Evolutionary conservation across 495 filamentous ascomycete species (phyloP).

Genomic region (Glarea lozoyensis): DNA sequence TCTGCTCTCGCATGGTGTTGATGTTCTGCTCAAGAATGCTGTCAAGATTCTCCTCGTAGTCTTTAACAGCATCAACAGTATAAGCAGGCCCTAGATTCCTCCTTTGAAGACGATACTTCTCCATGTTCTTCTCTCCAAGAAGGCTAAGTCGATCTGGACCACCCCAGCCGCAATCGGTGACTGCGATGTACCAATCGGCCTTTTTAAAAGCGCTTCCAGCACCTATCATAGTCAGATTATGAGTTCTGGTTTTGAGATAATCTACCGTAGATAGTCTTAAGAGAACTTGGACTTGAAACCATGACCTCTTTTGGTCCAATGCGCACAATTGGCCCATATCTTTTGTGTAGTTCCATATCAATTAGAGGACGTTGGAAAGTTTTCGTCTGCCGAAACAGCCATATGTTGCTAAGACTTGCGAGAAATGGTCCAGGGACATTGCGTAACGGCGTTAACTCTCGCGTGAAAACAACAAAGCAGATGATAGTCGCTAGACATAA

Average conservation of each 20-base stretch:
- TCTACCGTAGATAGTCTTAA: constrained; percentile 9
- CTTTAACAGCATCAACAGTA: constrained; percentile 24
- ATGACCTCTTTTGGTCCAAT: constrained; percentile 48
- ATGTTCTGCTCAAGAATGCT: constrained; percentile 18
- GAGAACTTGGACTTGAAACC: constrained; percentile 37
- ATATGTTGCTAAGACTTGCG: constrained; percentile 37
- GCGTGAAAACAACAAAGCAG: no score
- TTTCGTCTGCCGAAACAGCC: constrained; percentile 31
- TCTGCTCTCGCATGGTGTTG: constrained; percentile 1
- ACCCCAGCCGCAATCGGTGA: constrained; percentile 10
- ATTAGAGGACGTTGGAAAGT: constrained; percentile 32
- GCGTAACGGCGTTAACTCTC: constrained; percentile 29
- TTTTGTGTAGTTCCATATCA: constrained; percentile 38
- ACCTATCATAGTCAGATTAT: constrained; percentile 4
- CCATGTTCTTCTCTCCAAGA: constrained; percentile 24
- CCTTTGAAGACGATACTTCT: constrained; percentile 31
- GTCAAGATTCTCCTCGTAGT: constrained; percentile 27
- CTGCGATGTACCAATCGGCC: constrained; percentile 14
- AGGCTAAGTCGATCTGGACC: constrained; percentile 13
- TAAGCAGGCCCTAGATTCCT: constrained; percentile 30
- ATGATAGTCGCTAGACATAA: no score
- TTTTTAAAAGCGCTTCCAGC: constrained; percentile 13
- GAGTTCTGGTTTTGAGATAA: neutral
- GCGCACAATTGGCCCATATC: constrained; percentile 48
- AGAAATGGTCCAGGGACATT: constrained; percentile 41